Evolutionary conservation across 768 basidiomycete species (phyloP), one percentile per base, ranked within the genome.

Genomic region (Cubamyces sp.): DNA sequence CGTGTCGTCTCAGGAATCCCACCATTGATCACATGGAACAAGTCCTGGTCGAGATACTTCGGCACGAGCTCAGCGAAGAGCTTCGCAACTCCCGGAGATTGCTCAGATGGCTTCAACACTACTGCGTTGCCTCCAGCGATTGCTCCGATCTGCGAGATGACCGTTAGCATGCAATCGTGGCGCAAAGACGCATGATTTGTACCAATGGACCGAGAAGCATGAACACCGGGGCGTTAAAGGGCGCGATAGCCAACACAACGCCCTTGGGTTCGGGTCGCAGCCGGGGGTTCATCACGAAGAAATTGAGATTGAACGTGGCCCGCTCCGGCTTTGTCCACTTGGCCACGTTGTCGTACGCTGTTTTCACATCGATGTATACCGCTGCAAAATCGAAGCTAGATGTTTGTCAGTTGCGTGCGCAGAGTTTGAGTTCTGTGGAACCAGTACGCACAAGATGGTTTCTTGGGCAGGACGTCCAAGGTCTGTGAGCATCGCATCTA

Each of bases 181-280:
- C 14, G 47, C 19, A 49, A 18, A 15, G 1, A 4, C 5, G 15
- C 5, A 25, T 5, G 5, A 71, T 81, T 23, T 59, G 9, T 34
- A 88, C 88, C 64, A 93, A 62, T 8, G 88, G 88, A 1, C 77
- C 74, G 5, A 90, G 39, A 0, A 79, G 70, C 58, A 89, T 72
- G 77, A 79, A 87, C 14, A 91, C 61, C 0, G 90, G 91, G 69
- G 88, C 91, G 72, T 91, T 92, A 81, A 90, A 91, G 0, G 90
- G 87, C 34, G 78, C 78, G 57, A 92, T 87, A 66, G 90, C 82
- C 50, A 91, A 75, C 0, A 88, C 81, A 25, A 86, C 81, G 3
- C 91, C 91, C 71, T 94, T 94, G 47, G 93, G 80, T 65, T 91
- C 90, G 67, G 91, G 90, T 56, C 84, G 79, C 1, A 91, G 79